These are phyloP conservation scores for Nannochloropsis gaditana DNA, from an alignment of 108 stramenopile genomes.

Conservation along the genomic window DNA sequence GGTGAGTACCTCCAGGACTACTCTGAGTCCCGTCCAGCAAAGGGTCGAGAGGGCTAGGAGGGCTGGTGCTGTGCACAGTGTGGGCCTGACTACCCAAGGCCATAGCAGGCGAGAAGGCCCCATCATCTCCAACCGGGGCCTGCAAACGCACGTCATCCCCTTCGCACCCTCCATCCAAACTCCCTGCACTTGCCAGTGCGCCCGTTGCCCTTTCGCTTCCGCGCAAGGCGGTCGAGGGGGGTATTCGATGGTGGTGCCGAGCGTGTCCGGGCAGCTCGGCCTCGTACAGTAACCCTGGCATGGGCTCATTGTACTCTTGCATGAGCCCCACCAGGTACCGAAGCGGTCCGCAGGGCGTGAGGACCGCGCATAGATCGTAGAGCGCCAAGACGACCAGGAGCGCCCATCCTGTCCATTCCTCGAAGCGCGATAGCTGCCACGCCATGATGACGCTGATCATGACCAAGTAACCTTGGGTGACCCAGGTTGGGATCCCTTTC, in stretches of 20 bases:
- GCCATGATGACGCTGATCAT: constrained; percentile 79
- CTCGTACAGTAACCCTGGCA: constrained; percentile 96
- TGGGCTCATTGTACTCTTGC: constrained; percentile 72
- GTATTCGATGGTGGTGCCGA: constrained; percentile 34
- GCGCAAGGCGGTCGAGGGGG: constrained; percentile 66
- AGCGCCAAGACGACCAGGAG: constrained; percentile 83
- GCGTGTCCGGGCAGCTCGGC: constrained; percentile 48
- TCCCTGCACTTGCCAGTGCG: background rate
- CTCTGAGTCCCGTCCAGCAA: background rate
- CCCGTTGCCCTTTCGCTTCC: background rate
- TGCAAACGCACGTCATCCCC: background rate
- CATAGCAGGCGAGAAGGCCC: background rate
- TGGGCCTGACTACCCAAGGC: background rate
- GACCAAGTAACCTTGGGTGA: constrained; percentile 84
- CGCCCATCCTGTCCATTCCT: constrained; percentile 91
- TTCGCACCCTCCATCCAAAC: background rate
- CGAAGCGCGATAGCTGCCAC: constrained; percentile 80
- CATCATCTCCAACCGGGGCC: background rate
- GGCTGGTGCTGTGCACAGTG: background rate
- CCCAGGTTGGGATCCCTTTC: constrained; percentile 69
- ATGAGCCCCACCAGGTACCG: constrained; percentile 75
- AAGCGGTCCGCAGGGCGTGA: constrained; percentile 91
- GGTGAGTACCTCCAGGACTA: background rate
- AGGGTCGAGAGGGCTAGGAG: background rate
- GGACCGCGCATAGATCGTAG: constrained; percentile 84